Evolutionary conservation across 257 asterid genomes (phyloP), one percentile per base, ranked within the genome.

Genomic region (Avicennia marina): DNA sequence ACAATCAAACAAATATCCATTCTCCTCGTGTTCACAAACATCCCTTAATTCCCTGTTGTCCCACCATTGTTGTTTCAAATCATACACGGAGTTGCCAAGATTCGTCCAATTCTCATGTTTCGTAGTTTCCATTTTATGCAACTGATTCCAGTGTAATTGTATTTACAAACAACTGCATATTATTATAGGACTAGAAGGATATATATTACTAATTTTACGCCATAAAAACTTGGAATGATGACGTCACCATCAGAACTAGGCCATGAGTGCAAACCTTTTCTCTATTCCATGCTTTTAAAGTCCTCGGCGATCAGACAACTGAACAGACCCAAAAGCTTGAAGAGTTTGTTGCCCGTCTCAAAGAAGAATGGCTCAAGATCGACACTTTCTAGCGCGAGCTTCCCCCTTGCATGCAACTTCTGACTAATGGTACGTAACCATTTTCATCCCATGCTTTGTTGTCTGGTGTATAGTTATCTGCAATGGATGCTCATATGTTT

Each of bases 351-450:
- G 71, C 82, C 41, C 78, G 83, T 11, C 88, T 93, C 1, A 97
- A 93, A 77, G 97, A 89, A 63, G 99, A 93, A 73, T 53, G 87
- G 31, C 85, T 80, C 73, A 93, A 93, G 87, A 93, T 93, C 32
- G 97, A 93, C 25, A 97, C 97, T 4, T 93, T 93, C 85, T 89
- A 93, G 61, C 89, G 97, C 2, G 99, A 93, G 64, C 99, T 93
- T 48, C 99, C 98, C 7, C 97, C 89, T 36, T 89, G 97, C 75
- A 93, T 89, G 91, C 97, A 93, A 54, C 95, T 93, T 51, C 91
- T 93, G 49, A 72, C 74, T 48, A 84, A 93, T 79, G 99, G 99
- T 93, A 78, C 2, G 4, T 16, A 4, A 15, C 2, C 6, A 39
- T 38, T 26, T 17, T 10, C 31, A n/a, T n/a, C n/a, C n/a, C n/a